Base-by-base conservation (phyloP, 2,329 filamentous ascomycete genomes). In the Hymenoscyphus infarciens region DNA sequence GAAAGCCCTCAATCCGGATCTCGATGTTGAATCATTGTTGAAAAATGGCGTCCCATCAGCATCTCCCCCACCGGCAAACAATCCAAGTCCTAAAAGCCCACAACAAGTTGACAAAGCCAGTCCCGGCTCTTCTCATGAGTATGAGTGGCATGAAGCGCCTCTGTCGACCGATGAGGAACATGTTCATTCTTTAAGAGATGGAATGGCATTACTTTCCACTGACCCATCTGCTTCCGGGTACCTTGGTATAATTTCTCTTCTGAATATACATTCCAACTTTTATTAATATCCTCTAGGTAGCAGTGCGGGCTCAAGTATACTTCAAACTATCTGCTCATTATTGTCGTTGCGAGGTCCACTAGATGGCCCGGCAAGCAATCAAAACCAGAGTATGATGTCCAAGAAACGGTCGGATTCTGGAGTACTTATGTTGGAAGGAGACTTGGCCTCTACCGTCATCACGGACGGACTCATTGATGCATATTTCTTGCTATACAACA, bases 171-270 rank as follows among this genome's bases (percentile, higher is more conserved):
- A 63, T 25, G 61, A 65, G 31, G 74, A 75, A 59, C 71, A 74
- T 39, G 68, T 71, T 16, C 69, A 73, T 56, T 71, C 72, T 13
- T 61, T 74, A 25, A 71, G 70, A 1, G 74, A 75, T 67, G 74
- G 74, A 25, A 76, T 76, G 74, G 74, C 74, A 16, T 68, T 74
- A 1, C 61, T 76, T 2, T 73, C 74, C 6, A 71, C 75, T 6
- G 70, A 75, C 29, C 73, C 73, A 1, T 73, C 68, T 25, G 73
- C 70, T 3, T 68, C 73, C 5, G 74, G 74, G 2, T 76, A 76
- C 63, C 61, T 76, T 15, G 72, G 73, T 52, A 66, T 22, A 16
- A 10, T 31, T 35, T 42, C 11, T 15, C 13, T 19, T 31, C 15
- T 1, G n/a, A 6, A 45, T 25, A 38, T 39, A 3, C n/a, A 25